phyloP scores from a whole-genome alignment of 176 grass and related monocot species.

The Aechmea fasciata region DNA sequence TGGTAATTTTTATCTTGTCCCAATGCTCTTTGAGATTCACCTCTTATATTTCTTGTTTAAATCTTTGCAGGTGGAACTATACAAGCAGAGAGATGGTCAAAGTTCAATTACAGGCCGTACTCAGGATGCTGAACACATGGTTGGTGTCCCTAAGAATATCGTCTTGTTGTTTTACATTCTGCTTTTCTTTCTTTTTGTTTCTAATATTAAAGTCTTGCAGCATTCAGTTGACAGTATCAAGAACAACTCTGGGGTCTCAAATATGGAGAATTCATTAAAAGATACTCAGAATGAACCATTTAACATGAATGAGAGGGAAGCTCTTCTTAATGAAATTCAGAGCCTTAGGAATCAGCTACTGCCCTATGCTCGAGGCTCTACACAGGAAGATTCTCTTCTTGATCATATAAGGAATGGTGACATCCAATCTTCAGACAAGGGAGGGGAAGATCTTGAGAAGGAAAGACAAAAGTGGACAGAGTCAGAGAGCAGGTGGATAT shows the following conservation, averaged over 20 bases:
- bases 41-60: conserved; percentile 16
- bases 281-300: conserved; percentile 10
- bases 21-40: background rate
- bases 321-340: conserved; percentile 40
- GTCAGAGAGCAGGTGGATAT: conserved; percentile 97
- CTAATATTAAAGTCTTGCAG: conserved; percentile 1
- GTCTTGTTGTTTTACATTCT: background rate
- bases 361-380: background rate
- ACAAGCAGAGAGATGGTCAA: conserved; percentile 31
- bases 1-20: conserved; percentile 33
- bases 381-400: conserved; percentile 46
- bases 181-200: background rate
- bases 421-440: conserved; percentile 14
- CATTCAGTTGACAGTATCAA: background rate
- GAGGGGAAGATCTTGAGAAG: conserved; percentile 55
- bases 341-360: conserved; percentile 46
- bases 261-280: background rate
- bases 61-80: conserved; percentile 50
- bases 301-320: conserved; percentile 24
- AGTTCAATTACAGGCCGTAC: background rate
- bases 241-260: background rate
- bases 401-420: conserved; percentile 65
- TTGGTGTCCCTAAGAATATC: conserved; percentile 11
- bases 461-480: conserved; percentile 86
- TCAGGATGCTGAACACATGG: conserved; percentile 15